Evolutionary conservation across 345 rosid genomes (phyloP).

Genomic region (Pugionium dolabratum): DNA sequence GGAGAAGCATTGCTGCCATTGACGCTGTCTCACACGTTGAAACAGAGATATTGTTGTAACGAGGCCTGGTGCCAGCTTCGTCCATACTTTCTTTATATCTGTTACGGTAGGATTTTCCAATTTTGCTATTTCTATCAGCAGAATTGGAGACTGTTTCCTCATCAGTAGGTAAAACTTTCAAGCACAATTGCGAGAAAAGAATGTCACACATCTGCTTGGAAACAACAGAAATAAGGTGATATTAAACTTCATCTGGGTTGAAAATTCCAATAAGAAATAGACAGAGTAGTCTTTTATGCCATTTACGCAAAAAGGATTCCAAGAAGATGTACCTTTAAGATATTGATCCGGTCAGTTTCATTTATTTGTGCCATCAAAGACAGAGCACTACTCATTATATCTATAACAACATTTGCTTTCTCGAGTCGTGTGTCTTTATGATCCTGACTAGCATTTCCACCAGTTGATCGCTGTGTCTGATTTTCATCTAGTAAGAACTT

Average conservation of each 20-base stretch:
- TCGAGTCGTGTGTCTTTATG: constrained; percentile 63
- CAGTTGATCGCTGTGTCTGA: constrained; percentile 60
- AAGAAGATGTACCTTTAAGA: constrained; percentile 72
- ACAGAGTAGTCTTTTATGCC: constrained; percentile 7
- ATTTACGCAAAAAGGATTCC: constrained; percentile 11
- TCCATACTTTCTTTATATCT: constrained; percentile 51
- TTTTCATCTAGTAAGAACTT: constrained; percentile 89
- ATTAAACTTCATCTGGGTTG: constrained; percentile 14
- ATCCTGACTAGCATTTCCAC: constrained; percentile 46
- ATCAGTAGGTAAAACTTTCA: constrained; percentile 76
- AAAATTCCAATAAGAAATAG: constrained; percentile 22
- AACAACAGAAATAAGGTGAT: constrained; percentile 38
- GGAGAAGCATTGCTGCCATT: constrained; percentile 90
- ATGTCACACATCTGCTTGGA: constrained; percentile 92
- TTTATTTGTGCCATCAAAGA: constrained; percentile 79
- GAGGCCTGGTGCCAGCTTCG: constrained; percentile 53
- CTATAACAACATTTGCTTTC: constrained; percentile 93
- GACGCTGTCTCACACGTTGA: constrained; percentile 68
- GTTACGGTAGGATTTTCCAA: constrained; percentile 43
- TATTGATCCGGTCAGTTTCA: constrained; percentile 90
- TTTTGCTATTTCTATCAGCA: constrained; percentile 47
- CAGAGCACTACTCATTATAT: constrained; percentile 91
- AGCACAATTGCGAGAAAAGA: constrained; percentile 92
- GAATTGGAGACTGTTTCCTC: constrained; percentile 43
- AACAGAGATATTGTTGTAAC: constrained; percentile 47